Conservation (phyloP, 1,139 yeast genomes). For the Geotrichum phurueaensis region DNA sequence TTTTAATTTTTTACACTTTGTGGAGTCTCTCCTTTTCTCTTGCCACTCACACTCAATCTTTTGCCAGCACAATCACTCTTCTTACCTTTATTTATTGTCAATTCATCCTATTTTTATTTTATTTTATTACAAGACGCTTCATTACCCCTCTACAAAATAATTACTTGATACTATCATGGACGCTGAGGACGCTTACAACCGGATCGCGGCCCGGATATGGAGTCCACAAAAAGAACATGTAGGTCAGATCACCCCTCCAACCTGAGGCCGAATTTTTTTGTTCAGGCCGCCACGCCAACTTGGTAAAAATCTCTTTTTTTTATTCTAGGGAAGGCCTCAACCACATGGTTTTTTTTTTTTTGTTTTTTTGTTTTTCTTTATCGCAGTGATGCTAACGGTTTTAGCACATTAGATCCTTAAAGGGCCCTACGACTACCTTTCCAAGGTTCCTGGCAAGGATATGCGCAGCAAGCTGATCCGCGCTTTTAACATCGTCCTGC, state of each 20-base stretch:
- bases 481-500: slow-evolving; percentile 46
- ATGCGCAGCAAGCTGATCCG: slow-evolving; percentile 45
- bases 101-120: too few species aligned
- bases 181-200: slow-evolving; percentile 1
- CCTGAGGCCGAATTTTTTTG: neutral
- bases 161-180: neutral
- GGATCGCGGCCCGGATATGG: neutral
- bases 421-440: slow-evolving; percentile 51
- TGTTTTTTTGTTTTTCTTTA: too few species aligned
- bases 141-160: neutral
- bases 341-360: neutral
- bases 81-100: neutral
- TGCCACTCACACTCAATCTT: neutral
- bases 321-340: neutral
- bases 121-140: neutral
- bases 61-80: neutral
- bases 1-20: neutral
- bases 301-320: neutral
- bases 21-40: neutral
- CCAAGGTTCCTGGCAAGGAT: slow-evolving; percentile 51
- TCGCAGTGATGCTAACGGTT: neutral
- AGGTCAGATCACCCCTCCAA: neutral
- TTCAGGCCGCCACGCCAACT: neutral
- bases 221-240: slow-evolving; percentile 4
- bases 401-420: slow-evolving; percentile 31